A percentile compares a stretch with the other conserved stretches of the same genome.
Conservation (phyloP, 2,329 filamentous ascomycete genomes). For the Fusarium anguioides region DNA sequence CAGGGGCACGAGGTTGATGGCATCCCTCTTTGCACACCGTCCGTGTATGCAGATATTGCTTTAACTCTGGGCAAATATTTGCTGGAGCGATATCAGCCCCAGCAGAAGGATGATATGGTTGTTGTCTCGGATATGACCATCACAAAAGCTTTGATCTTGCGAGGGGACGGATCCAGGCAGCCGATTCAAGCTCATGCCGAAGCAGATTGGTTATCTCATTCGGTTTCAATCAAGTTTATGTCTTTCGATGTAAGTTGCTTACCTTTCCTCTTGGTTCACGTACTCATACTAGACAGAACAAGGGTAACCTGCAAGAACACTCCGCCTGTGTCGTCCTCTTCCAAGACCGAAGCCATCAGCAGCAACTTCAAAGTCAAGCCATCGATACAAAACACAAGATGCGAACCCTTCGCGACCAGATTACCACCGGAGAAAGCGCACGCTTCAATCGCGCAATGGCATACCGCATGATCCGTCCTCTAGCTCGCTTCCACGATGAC, state of each 20-base stretch:
- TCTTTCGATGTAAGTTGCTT: constrained; percentile 27
- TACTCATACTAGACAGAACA: background rate
- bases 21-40: constrained; percentile 33
- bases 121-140: constrained; percentile 40
- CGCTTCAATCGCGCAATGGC: constrained; percentile 42
- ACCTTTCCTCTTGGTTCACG: fast-evolving
- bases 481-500: constrained; percentile 37
- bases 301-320: constrained; percentile 27
- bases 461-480: constrained; percentile 35
- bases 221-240: constrained; percentile 23
- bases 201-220: constrained; percentile 25
- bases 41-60: constrained; percentile 37
- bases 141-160: constrained; percentile 31
- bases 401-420: constrained; percentile 24
- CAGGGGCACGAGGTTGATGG: constrained; percentile 39
- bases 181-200: constrained; percentile 33
- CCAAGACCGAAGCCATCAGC: constrained; percentile 16
- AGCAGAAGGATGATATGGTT: constrained; percentile 22
- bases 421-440: constrained; percentile 17
- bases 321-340: constrained; percentile 27
- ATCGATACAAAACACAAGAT: constrained; percentile 21
- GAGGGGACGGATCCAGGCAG: constrained; percentile 6
- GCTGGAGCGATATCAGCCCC: constrained; percentile 18
- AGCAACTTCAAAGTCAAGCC: constrained; percentile 2
- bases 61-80: constrained; percentile 31